phyloP scores from a whole-genome alignment of 345 rosid species.

The Jatropha curcas region DNA sequence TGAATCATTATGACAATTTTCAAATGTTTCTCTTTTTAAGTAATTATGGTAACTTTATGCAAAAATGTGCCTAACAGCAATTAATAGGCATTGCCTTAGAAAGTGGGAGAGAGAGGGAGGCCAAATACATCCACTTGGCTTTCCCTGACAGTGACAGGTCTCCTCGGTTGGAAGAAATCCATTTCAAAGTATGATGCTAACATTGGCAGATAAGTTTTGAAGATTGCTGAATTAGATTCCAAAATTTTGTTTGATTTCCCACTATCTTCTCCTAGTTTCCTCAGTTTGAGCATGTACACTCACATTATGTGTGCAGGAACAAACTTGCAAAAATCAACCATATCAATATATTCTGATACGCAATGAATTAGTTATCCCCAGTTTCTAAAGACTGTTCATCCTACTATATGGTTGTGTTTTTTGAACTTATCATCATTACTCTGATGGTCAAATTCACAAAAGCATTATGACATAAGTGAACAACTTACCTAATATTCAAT shows the following conservation, averaged over 20 bases:
- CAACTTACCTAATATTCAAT: too few relatives aligned
- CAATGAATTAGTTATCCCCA: neutral
- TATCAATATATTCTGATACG: neutral
- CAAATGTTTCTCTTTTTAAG: neutral
- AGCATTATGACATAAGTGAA: too few relatives aligned
- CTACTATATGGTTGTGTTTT: too few relatives aligned
- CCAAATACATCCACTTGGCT: neutral
- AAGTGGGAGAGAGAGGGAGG: neutral
- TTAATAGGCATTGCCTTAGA: neutral
- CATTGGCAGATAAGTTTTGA: neutral
- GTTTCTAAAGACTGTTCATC: too few relatives aligned
- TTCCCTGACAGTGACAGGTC: too few relatives aligned
- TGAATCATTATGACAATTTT: conserved; percentile 1
- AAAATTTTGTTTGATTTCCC: neutral
- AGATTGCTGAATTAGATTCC: neutral
- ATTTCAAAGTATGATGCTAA: neutral
- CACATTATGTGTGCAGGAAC: neutral
- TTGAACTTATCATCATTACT: too few relatives aligned
- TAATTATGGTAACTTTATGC: neutral
- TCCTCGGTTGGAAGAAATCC: neutral
- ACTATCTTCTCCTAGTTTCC: neutral
- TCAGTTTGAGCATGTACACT: neutral
- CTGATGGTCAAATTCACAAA: too few relatives aligned
- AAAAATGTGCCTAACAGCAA: neutral
- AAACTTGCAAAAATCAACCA: neutral